These are phyloP conservation scores for Dendryphion nanum DNA, from an alignment of 2,329 filamentous ascomycete species.

Conservation along the genomic window DNA sequence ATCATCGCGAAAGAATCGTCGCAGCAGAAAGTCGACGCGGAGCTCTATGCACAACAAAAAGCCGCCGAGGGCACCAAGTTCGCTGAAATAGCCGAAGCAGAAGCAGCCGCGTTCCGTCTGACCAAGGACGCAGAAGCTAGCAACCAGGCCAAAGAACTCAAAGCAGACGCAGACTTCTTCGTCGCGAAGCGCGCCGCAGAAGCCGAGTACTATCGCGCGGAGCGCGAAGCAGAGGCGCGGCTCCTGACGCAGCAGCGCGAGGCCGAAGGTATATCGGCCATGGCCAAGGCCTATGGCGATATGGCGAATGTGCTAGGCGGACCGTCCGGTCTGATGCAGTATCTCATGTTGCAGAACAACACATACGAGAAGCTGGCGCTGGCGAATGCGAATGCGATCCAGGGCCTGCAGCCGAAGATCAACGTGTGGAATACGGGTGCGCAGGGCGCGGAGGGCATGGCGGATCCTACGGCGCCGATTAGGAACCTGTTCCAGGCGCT, in stretches of 20 bases:
- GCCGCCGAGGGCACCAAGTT: conserved; percentile 56
- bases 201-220: conserved; percentile 39
- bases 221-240: conserved; percentile 59
- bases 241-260: conserved; percentile 66
- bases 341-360: conserved; percentile 83
- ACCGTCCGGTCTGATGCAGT: conserved; percentile 74
- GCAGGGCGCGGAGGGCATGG: conserved; percentile 43
- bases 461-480: conserved; percentile 63
- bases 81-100: conserved; percentile 58
- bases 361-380: conserved; percentile 75
- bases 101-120: conserved; percentile 51
- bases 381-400: conserved; percentile 73
- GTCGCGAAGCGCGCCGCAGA: conserved; percentile 45
- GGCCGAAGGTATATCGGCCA: conserved; percentile 72
- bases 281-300: conserved; percentile 76
- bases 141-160: conserved; percentile 39
- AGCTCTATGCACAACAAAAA: conserved; percentile 49
- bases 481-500: conserved; percentile 82
- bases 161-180: conserved; percentile 52
- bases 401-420: conserved; percentile 83
- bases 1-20: conserved; percentile 66
- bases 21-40: conserved; percentile 65
- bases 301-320: conserved; percentile 73
- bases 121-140: conserved; percentile 44
- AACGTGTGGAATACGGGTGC: conserved; percentile 82